These are phyloP conservation scores for Tephrocybe sp. DNA, from an alignment of 768 basidiomycete species.

Conservation along the genomic window DNA sequence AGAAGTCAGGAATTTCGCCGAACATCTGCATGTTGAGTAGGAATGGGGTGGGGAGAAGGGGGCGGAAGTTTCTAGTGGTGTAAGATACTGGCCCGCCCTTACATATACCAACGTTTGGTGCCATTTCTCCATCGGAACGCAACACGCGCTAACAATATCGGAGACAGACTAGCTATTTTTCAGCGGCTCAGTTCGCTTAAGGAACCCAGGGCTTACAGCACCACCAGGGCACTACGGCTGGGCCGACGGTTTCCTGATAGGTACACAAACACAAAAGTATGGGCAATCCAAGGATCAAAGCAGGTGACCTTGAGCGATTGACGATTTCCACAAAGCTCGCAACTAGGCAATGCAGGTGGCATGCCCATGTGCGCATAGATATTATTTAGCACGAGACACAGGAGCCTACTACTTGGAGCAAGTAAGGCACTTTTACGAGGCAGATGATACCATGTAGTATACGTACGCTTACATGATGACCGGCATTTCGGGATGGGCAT, in stretches of 20 bases:
- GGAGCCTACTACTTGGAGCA: slow-evolving; percentile 1
- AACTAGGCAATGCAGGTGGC: neutral
- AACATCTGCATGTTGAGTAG: slow-evolving; percentile 49
- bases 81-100: slow-evolving; percentile 9
- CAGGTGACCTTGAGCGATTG: slow-evolving; percentile 14
- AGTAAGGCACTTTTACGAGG: slow-evolving; percentile 2
- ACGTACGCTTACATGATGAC: slow-evolving; percentile 10
- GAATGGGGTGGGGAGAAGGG: slow-evolving; percentile 1
- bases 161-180: slow-evolving; percentile 14
- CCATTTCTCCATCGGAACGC: slow-evolving; percentile 21
- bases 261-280: slow-evolving; percentile 6
- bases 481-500: slow-evolving; percentile 5
- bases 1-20: slow-evolving; percentile 51
- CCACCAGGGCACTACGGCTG: slow-evolving; percentile 6
- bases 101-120: slow-evolving; percentile 13
- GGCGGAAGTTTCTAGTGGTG: neutral
- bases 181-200: slow-evolving; percentile 13
- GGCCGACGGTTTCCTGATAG: slow-evolving; percentile 11
- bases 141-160: slow-evolving; percentile 13
- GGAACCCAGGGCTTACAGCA: slow-evolving; percentile 11
- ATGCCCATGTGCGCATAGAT: slow-evolving; percentile 1
- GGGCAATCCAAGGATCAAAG: slow-evolving; percentile 7
- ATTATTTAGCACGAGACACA: slow-evolving; percentile 5
- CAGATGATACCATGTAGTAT: slow-evolving; percentile 9
- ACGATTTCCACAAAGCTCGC: neutral